A percentile compares a stretch with the other conserved stretches of the same genome.
phyloP scores from a whole-genome alignment of 768 basidiomycete genomes.

The Mycena haematopus region DNA sequence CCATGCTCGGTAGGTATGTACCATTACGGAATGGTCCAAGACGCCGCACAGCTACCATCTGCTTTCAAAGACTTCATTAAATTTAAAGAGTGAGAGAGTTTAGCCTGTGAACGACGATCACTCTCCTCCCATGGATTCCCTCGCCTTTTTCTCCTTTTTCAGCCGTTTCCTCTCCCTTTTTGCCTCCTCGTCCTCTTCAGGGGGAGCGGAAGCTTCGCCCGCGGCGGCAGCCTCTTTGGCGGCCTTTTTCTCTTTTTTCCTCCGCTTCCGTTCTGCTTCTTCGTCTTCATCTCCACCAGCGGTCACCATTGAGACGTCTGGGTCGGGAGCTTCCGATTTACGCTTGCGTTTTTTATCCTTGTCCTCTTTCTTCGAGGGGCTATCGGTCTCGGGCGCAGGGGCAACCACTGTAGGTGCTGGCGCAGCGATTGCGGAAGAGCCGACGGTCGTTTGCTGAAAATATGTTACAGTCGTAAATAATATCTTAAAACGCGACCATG shows the following conservation, averaged over 20 bases:
- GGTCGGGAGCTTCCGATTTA: constrained; percentile 64
- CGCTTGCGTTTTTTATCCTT: constrained; percentile 90
- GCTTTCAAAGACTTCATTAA: no score
- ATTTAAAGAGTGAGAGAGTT: neutral
- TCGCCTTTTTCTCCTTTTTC: constrained; percentile 73
- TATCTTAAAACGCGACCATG: constrained; percentile 20
- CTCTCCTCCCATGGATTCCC: constrained; percentile 49
- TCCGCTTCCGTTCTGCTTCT: constrained; percentile 62
- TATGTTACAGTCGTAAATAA: constrained; percentile 9
- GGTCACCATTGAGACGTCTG: constrained; percentile 48
- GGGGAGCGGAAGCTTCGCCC: constrained; percentile 41
- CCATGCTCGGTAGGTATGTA: no score
- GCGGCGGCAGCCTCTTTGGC: constrained; percentile 50
- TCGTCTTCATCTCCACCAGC: constrained; percentile 52
- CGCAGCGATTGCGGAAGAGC: constrained; percentile 40
- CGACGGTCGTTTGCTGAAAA: constrained; percentile 46
- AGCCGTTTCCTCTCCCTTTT: constrained; percentile 66
- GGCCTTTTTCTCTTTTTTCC: constrained; percentile 69
- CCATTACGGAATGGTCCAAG: no score
- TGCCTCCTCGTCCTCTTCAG: constrained; percentile 63
- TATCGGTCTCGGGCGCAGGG: constrained; percentile 33
- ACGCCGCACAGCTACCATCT: no score
- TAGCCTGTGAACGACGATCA: constrained; percentile 22
- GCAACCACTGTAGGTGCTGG: constrained; percentile 34
- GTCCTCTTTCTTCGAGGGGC: constrained; percentile 52